Base-by-base conservation (phyloP, 1,284 basidiomycete species). In the Coniophora puteana region DNA sequence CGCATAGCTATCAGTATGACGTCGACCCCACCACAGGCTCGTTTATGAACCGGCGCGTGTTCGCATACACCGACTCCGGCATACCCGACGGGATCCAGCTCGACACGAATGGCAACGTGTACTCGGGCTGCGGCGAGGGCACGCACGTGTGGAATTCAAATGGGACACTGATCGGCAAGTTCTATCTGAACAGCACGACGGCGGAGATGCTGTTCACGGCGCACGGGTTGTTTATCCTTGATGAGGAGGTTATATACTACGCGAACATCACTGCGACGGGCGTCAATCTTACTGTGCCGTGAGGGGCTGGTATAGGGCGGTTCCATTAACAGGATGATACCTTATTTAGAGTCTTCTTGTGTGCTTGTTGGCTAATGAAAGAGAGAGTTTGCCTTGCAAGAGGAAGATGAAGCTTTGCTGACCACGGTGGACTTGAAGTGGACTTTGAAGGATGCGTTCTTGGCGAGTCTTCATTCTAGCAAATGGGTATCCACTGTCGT, bases 181-280 rank as follows among this genome's bases (percentile, higher is more conserved):
- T 90, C 57, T 88, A 82, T 63, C 46, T 81, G 0, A 79, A 78
- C 13, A 67, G 59, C 4, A 68, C 67, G 0, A 69, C 74, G 4
- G 74, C 85, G 20, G 84, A 89, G 55, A 67, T 83, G 65, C 72
- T 78, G 10, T 89, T 89, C 53, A 82, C 82, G 0, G 76, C 76
- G 0, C 61, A 71, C 43, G 78, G 78, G 10, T 69, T 89, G 31
- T 70, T 88, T 25, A 81, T 90, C 45, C 58, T 83, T 47, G 80
- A 76, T 0, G 84, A 88, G 58, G 83, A 78, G 11, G 69, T 71
- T 45, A 64, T 89, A 11, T 88, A 74, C 54, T 62, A 84, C 16
- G 84, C 76, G 4, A 67, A 77, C 36, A 74, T 88, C 26, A 65
- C 57, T 10, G 72, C 64, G 13, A 53, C 56, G 35, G 66, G 62